These are phyloP conservation scores for Colletotrichum sublineola DNA, from an alignment of 2,329 filamentous ascomycete species.

Conservation along the genomic window DNA sequence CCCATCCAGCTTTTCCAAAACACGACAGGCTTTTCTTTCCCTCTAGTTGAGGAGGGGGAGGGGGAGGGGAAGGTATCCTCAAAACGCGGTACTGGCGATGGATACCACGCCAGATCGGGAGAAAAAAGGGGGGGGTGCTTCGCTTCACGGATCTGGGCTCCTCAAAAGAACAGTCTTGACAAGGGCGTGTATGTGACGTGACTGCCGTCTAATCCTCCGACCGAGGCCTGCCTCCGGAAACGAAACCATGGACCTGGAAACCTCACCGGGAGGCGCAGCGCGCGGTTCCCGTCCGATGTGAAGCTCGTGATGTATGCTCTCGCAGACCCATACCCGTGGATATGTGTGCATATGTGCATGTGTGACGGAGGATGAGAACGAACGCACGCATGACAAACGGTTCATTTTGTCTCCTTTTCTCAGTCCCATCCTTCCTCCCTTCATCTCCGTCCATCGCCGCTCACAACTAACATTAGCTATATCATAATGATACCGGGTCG, in stretches of 20 bases:
- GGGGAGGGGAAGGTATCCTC: not conserved
- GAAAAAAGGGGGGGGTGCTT: not conserved
- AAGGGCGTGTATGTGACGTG: not conserved
- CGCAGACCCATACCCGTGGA: not conserved
- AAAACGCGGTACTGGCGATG: not conserved
- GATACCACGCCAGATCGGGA: slow-evolving; percentile 4
- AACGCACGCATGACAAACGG: not conserved
- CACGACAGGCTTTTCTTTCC: not conserved
- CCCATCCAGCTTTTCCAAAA: not conserved
- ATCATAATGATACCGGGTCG: too few relatives aligned
- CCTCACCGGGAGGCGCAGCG: not conserved
- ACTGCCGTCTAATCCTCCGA: not conserved
- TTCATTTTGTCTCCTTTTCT: not conserved
- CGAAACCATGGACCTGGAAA: not conserved
- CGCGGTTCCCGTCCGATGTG: not conserved
- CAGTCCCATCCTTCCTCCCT: not conserved
- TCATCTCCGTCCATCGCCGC: not conserved
- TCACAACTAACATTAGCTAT: not conserved
- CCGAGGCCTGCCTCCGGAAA: slow-evolving; percentile 1
- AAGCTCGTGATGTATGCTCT: not conserved
- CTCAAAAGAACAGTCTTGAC: not conserved
- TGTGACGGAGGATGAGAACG: not conserved
- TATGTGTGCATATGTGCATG: not conserved
- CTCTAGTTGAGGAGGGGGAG: not conserved
- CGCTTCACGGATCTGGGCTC: slow-evolving; percentile 1